Percentiles rank a stretch among this genome's conserved stretches.
Conservation (phyloP, 148 eudicot species). For the Silene conica region DNA sequence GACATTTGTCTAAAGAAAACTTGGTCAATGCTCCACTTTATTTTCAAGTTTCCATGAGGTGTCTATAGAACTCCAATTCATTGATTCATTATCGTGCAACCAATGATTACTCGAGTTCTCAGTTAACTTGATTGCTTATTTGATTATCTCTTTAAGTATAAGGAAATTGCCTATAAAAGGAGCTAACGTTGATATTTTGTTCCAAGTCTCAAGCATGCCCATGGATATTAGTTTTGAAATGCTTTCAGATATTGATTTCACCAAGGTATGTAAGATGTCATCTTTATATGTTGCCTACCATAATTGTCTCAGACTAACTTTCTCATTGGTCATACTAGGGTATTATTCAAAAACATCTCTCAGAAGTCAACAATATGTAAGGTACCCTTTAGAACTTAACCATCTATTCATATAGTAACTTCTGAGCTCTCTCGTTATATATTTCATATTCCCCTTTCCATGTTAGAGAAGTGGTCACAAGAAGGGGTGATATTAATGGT, state of each 20-base stretch:
- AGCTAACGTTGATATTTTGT: slow-evolving; percentile 11
- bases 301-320: background rate
- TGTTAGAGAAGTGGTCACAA: background rate
- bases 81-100: slow-evolving; percentile 4
- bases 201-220: slow-evolving; percentile 30
- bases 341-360: too few species aligned
- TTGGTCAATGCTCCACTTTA: background rate
- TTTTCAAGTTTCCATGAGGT: background rate
- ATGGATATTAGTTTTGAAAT: slow-evolving; percentile 23
- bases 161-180: slow-evolving; percentile 7
- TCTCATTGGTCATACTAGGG: background rate
- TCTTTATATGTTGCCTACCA: background rate
- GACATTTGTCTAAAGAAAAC: background rate
- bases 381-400: background rate
- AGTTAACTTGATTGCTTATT: background rate
- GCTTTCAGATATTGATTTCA: slow-evolving; percentile 32
- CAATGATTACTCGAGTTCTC: background rate
- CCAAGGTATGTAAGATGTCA: slow-evolving; percentile 21
- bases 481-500: background rate
- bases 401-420: background rate
- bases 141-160: slow-evolving; percentile 13
- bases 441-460: background rate
- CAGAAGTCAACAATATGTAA: too few species aligned
- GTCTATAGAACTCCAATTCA: background rate
- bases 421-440: background rate